A percentile compares a stretch with the other conserved stretches of the same genome.
Conservation (phyloP, 306 rosid species). For the Canavalia ensiformis region DNA sequence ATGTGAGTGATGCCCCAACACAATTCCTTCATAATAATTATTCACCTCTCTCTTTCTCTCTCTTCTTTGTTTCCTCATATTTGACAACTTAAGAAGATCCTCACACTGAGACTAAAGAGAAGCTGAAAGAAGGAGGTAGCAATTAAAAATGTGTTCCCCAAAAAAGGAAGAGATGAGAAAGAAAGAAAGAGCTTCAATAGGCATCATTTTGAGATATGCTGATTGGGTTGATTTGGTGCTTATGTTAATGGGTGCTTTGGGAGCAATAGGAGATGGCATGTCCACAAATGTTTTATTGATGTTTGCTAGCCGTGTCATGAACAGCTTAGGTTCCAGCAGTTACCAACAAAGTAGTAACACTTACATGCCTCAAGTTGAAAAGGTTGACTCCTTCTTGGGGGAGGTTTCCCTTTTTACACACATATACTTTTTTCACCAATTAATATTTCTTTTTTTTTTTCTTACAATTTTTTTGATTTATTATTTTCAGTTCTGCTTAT, state of each 20-base stretch:
- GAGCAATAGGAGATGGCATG: constrained; percentile 96
- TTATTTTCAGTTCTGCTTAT: constrained; percentile 84
- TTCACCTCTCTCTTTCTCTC: constrained; percentile 1
- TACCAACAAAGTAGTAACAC: constrained; percentile 50
- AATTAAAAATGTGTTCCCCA: constrained; percentile 53
- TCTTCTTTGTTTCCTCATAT: constrained; percentile 14
- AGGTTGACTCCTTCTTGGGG: constrained; percentile 52
- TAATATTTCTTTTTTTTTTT: constrained; percentile 6
- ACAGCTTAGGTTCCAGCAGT: constrained; percentile 75
- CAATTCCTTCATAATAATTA: neutral
- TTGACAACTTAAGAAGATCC: constrained; percentile 17
- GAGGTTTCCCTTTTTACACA: constrained; percentile 20
- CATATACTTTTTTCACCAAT: neutral
- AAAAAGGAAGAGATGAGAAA: constrained; percentile 47
- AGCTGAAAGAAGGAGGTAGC: neutral
- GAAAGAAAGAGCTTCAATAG: constrained; percentile 50
- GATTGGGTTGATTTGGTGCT: constrained; percentile 83
- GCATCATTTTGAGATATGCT: constrained; percentile 70
- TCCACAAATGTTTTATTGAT: constrained; percentile 83
- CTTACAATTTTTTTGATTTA: constrained; percentile 19
- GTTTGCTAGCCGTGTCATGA: constrained; percentile 90
- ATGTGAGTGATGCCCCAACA: neutral
- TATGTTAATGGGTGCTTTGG: constrained; percentile 79
- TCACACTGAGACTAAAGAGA: neutral
- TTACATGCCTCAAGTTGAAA: constrained; percentile 82